A percentile compares a stretch with the other conserved stretches of the same genome.
phyloP scores from a whole-genome alignment of 2,329 filamentous ascomycete species.

The Clonostachys chloroleuca region DNA sequence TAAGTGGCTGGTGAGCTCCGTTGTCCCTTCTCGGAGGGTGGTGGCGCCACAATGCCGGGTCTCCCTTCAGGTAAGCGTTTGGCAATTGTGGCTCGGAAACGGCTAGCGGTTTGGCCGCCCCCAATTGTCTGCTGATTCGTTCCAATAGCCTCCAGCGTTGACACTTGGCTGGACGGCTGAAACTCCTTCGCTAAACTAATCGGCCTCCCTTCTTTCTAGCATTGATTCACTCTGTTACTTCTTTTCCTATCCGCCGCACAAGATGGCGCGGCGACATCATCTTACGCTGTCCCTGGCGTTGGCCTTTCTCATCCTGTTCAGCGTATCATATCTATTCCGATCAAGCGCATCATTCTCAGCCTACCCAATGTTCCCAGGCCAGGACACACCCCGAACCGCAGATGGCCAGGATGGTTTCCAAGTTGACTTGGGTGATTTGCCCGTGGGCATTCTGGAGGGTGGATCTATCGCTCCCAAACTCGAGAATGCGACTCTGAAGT shows the following conservation, averaged over 20 bases:
- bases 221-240: neutral
- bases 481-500: conserved; percentile 80
- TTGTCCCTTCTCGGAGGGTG: no score
- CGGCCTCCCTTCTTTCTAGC: no score
- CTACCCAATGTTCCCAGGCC: conserved; percentile 2
- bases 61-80: no score
- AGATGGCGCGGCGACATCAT: conserved; percentile 50
- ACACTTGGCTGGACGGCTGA: no score
- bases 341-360: conserved; percentile 28
- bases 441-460: conserved; percentile 53
- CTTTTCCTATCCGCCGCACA: neutral
- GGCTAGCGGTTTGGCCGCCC: neutral
- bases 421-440: conserved; percentile 34
- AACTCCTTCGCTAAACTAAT: no score
- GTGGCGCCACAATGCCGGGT: no score
- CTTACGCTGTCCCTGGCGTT: conserved; percentile 49
- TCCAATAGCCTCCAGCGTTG: no score
- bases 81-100: no score
- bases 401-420: conserved; percentile 16
- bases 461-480: conserved; percentile 75
- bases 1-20: no score
- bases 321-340: conserved; percentile 53
- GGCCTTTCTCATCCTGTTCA: conserved; percentile 49
- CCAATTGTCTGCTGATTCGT: neutral
- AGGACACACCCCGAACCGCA: neutral